Base-by-base conservation (phyloP, 176 grass and related monocot species). In the Chrysopogon serrulatus region DNA sequence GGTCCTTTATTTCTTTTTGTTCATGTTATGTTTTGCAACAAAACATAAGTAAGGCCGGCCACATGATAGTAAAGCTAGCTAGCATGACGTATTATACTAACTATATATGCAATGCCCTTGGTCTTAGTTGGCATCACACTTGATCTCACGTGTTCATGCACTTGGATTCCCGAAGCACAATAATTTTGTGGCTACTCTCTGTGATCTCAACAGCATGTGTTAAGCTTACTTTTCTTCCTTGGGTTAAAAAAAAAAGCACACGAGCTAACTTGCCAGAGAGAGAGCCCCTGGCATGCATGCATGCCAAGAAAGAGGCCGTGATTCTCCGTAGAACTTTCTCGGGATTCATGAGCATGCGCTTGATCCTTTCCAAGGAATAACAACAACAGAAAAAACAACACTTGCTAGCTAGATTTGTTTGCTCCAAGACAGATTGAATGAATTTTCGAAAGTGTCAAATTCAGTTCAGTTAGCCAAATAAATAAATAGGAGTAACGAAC, bases 331-430 rank as follows among this genome's bases (percentile, higher is more conserved):
- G 73, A 91, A 83, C 90, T 87, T 90, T 89, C 84, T 87, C 53
- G 82, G 84, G 85, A 92, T 92, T 90, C 83, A 87, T 89, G 89
- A 87, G 92, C 87, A 82, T 94, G 71, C 79, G 82, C 65, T 88
- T 56, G n/a, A 73, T 61, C 63, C 15, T 73, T 68, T 87, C 69
- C 39, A 23, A 76, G 24, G 8, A 14, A 27, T 23, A 75, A 42
- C 40, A 75, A 35, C 60, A 49, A 49, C 13, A 45, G 43, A 30
- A 19, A 67, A 53, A 41, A 39, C 0, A 28, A 73, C 76, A 18
- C 48, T 39, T 21, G 11, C 79, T 66, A 34, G 60, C n/a, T 27
- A 60, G 23, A 59, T 59, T 60, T 60, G 13, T 41, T 80, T 80
- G 36, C 15, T 40, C 34, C 73, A 66, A 51, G 39, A 49, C 28